phyloP scores from a whole-genome alignment of 768 basidiomycete genomes.

The Tulasnella sp. region DNA sequence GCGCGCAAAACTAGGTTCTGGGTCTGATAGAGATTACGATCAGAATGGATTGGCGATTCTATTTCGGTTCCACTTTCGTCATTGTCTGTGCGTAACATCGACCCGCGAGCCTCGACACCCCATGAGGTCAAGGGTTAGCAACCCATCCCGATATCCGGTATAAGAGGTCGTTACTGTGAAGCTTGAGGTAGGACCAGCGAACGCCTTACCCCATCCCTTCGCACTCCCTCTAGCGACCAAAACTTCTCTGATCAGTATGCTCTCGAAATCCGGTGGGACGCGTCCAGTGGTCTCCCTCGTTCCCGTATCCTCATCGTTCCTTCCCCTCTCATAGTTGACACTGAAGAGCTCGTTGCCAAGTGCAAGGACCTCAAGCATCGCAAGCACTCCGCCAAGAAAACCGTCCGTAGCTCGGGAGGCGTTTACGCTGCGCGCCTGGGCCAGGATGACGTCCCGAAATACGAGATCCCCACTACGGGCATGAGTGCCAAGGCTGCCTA shows the following conservation, averaged over 20 bases:
- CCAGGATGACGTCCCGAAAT: slow-evolving; percentile 17
- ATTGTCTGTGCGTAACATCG: background rate
- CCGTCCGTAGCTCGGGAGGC: slow-evolving; percentile 16
- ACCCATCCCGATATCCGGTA: background rate
- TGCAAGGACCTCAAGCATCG: slow-evolving; percentile 13
- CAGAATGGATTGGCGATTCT: background rate
- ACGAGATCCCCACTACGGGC: slow-evolving; percentile 18
- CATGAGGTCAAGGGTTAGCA: slow-evolving; percentile 1
- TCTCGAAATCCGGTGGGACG: background rate
- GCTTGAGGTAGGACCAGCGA: background rate
- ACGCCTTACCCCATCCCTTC: background rate
- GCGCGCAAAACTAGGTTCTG: background rate
- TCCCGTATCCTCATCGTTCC: background rate
- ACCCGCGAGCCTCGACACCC: background rate
- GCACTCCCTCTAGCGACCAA: background rate
- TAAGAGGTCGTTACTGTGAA: background rate
- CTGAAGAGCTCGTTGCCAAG: slow-evolving; percentile 11
- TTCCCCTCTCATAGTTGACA: background rate
- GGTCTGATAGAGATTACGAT: background rate
- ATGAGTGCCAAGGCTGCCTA: slow-evolving; percentile 35
- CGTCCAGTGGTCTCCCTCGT: background rate
- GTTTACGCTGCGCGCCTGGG: slow-evolving; percentile 21
- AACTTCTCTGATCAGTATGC: background rate
- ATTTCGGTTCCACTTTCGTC: slow-evolving; percentile 5
- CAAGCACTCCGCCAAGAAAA: slow-evolving; percentile 2